Base-by-base conservation (phyloP, 2,329 filamentous ascomycete genomes). In the Calonectria multiphialidica region DNA sequence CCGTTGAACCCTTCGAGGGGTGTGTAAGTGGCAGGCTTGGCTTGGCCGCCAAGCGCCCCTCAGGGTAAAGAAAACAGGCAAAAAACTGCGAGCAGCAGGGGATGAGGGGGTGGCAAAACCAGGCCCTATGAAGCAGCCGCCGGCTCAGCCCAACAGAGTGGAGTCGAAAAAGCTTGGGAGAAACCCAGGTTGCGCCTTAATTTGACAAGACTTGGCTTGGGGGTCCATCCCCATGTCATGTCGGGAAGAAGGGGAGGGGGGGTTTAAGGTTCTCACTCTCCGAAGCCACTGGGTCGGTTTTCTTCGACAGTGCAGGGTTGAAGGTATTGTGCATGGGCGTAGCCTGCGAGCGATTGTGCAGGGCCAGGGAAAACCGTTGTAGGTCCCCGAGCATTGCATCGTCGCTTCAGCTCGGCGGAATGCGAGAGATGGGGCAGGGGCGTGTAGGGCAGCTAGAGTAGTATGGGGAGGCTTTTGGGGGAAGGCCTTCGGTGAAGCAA, bases 181-280 rank as follows among this genome's bases (percentile, higher is more conserved):
- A n/a, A 59, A 59, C 21, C 40, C 42, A 42, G 25, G 47, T 28
- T 49, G 30, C 49, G 59, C 28, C 40, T 64, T 57, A 30, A 50
- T 55, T 64, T 55, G 53, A 68, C 53, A 50, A 59, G 62, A 16
- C 35, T 30, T 42, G 30, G 49, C 44, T 25, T 59, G 50, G 50
- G 68, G 33, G 63, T 55, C 45, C 45, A 8, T 55, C 49, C 49
- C 49, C 49, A 55, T 35, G 49, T 33, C 49, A 28, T 55, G 70
- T 70, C 61, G 67, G 73, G 76, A 49, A 35, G 59, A 49, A 40
- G 33, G 77, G 72, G 73, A 71, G 72, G 71, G 55, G 59, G 76
- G 28, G 28, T 78, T 75, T 80, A 80, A 80, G 78, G 78, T 80
- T 80, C 78, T 80, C 78, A 80, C 78, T 75, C 76, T 76, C 73